Base-by-base conservation (phyloP, 257 asterid species). In the Solanum ossicruentum region DNA sequence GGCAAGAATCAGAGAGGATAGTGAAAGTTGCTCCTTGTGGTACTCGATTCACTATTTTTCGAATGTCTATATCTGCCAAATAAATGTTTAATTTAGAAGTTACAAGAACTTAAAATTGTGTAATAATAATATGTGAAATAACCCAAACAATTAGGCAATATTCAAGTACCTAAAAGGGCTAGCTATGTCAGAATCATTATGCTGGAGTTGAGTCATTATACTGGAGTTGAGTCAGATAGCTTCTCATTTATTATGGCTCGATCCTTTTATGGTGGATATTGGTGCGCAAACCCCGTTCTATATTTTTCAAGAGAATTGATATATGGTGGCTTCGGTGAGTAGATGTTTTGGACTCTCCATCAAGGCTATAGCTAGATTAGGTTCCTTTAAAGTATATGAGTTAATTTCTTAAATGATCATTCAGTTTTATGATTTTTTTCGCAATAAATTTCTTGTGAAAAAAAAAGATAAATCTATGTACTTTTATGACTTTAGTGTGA, bases 1-100 rank as follows among this genome's bases (percentile, higher is more conserved):
- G 98, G 86, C 99, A 95, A 54, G 98, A 95, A 84, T 95, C 99
- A 0, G 98, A 95, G 81, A 95, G 89, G 84, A 95, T 91, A 21
- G 97, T 94, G 93, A 95, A 94, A 15, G 91, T 91, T 51, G 94
- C 96, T 45, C 96, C 95, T 87, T 87, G 80, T 0, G 97, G 97
- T 23, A 95, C 85, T 10, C 91, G 91, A 39, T 95, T 95, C 52
- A 94, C 99, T 9, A 94, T 89, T 86, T 93, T 85, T 80, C 99
- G 89, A 84, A 95, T 92, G 89, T 94, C 99, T 80, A 87, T 86
- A 67, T 93, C 99, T 95, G 88, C 69, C 11, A 78, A 78, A 52
- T 15, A 52, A 77, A 78, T 10, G 15, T 78, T 9, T 52, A 23
- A 26, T 65, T 26, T 45, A 70, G 17, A 16, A 36, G 28, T 60